These are phyloP conservation scores for Aspergillus conjunctus DNA, from an alignment of 495 filamentous ascomycete species.

Conservation along the genomic window DNA sequence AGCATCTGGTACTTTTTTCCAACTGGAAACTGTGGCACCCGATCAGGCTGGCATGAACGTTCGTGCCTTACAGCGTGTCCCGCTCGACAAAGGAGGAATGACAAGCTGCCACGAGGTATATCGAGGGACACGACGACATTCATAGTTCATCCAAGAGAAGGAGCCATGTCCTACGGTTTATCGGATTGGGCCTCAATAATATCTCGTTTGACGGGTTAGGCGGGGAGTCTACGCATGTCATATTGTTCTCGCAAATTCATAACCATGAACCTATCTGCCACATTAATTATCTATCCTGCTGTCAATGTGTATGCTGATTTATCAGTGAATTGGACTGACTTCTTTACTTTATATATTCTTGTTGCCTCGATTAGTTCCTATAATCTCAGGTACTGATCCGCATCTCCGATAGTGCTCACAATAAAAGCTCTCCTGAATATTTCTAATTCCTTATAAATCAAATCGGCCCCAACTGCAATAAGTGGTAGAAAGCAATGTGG, in stretches of 20 bases:
- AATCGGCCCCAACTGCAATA: not conserved
- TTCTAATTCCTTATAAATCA: not conserved
- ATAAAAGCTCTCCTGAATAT: not conserved
- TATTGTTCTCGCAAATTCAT: not conserved
- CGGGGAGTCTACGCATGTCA: constrained; percentile 1
- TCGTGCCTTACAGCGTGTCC: not conserved
- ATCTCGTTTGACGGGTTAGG: not conserved
- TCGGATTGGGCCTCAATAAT: too few species aligned
- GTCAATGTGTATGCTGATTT: not conserved
- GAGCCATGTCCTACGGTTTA: too few species aligned
- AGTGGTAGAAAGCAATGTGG: not conserved
- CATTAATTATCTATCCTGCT: too few species aligned
- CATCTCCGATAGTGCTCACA: too few species aligned
- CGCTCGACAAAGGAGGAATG: not conserved
- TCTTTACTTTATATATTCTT: too few species aligned
- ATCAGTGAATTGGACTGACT: too few species aligned
- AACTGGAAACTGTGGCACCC: not conserved
- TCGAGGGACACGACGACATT: not conserved
- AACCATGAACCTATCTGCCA: too few species aligned
- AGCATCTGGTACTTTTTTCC: not conserved
- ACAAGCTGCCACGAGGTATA: constrained; percentile 1
- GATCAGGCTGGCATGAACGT: not conserved
- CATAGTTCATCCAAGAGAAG: too few species aligned
- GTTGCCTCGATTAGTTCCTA: not conserved
- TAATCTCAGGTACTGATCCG: not conserved